Evolutionary conservation across 306 rosid genomes (phyloP).

Genomic region (Oemleria cerasiformis): DNA sequence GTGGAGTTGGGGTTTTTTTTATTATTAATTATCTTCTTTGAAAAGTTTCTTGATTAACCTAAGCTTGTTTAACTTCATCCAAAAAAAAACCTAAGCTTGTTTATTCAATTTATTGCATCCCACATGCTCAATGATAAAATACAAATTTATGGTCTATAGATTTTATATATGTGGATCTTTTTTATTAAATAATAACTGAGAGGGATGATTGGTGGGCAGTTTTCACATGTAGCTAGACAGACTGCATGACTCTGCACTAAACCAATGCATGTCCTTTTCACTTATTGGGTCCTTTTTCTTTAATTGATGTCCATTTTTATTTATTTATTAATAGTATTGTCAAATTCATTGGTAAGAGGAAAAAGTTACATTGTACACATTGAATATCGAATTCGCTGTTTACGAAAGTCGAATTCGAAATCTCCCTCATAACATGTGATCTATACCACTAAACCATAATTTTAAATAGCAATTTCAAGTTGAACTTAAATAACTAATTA

Average conservation of each 20-base stretch:
- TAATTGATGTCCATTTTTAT: neutral
- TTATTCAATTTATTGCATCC: too few species aligned
- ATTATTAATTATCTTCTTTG: neutral
- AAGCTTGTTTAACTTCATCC: conserved; percentile 29
- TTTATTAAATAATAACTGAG: conserved; percentile 26
- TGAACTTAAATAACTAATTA: too few species aligned
- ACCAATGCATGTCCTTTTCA: conserved; percentile 4
- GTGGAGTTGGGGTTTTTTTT: neutral
- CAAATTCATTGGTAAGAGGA: too few species aligned
- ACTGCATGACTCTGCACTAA: conserved; percentile 35
- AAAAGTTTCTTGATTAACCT: conserved; percentile 3
- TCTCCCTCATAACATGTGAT: too few species aligned
- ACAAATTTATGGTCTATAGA: conserved; percentile 6
- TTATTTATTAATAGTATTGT: too few species aligned
- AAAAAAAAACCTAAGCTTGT: too few species aligned
- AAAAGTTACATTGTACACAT: too few species aligned
- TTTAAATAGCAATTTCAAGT: too few species aligned
- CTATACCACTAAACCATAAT: too few species aligned
- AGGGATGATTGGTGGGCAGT: conserved; percentile 25
- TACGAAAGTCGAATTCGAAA: too few species aligned
- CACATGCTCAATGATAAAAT: conserved; percentile 41
- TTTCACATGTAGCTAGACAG: conserved; percentile 44
- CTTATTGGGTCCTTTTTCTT: neutral
- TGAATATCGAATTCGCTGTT: too few species aligned
- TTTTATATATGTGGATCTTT: conserved; percentile 1